These are phyloP conservation scores for Elsinoe batatas DNA, from an alignment of 2,329 filamentous ascomycete genomes.

Conservation along the genomic window DNA sequence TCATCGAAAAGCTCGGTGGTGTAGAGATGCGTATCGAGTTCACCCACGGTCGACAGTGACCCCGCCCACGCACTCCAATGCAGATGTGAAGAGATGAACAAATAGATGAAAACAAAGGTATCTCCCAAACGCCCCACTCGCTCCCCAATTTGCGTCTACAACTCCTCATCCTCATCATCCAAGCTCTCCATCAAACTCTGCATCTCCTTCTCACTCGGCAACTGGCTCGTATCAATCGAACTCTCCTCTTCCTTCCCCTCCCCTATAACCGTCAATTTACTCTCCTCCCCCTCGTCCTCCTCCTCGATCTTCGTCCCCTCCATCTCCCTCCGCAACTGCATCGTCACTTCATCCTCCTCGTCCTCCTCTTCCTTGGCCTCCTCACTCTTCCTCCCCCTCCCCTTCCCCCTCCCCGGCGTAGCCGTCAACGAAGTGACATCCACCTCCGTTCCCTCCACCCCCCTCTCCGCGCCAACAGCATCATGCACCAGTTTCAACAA, in stretches of 20 bases:
- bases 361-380: slow-evolving; percentile 1
- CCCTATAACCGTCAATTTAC: slow-evolving; percentile 13
- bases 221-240: slow-evolving; percentile 13
- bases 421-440: slow-evolving; percentile 9
- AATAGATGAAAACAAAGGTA: slow-evolving; percentile 4
- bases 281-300: slow-evolving; percentile 15
- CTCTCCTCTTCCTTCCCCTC: slow-evolving; percentile 10
- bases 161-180: slow-evolving; percentile 17
- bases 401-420: slow-evolving; percentile 13
- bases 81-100: neutral
- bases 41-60: neutral
- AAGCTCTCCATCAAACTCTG: slow-evolving; percentile 17
- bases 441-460: slow-evolving; percentile 24
- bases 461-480: slow-evolving; percentile 25
- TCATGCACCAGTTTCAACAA: slow-evolving; percentile 46
- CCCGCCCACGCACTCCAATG: neutral
- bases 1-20: neutral
- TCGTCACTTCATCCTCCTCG: slow-evolving; percentile 15
- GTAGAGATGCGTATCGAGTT: neutral
- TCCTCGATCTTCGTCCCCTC: slow-evolving; percentile 15
- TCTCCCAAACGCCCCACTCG: neutral
- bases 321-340: slow-evolving; percentile 15
- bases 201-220: slow-evolving; percentile 16
- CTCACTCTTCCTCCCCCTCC: neutral
- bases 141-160: neutral